phyloP scores from a whole-genome alignment of 495 filamentous ascomycete species.

The Neurospora sp. region DNA sequence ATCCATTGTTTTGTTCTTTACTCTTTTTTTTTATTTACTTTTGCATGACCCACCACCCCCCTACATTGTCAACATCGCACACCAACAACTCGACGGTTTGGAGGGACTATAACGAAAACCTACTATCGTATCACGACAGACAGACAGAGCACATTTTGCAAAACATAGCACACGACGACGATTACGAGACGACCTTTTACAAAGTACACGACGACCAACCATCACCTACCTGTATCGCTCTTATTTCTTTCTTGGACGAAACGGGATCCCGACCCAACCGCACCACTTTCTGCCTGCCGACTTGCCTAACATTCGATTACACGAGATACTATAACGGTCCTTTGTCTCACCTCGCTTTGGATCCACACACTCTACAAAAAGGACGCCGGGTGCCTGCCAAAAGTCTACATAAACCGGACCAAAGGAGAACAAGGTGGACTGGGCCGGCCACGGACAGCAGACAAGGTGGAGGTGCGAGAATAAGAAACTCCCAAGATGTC shows the following conservation, averaged over 20 bases:
- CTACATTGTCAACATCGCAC: neutral
- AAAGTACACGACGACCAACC: neutral
- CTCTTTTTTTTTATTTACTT: neutral
- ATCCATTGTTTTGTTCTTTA: neutral
- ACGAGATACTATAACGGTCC: neutral
- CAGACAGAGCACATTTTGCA: neutral
- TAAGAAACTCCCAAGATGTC: conserved; percentile 15
- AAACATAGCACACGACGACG: neutral
- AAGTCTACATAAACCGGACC: neutral
- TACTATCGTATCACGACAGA: neutral
- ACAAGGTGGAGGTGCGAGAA: conserved; percentile 3
- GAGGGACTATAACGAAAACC: neutral
- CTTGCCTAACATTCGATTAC: neutral
- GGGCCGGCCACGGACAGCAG: neutral
- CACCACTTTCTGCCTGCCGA: neutral
- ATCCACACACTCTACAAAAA: neutral
- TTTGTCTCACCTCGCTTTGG: neutral
- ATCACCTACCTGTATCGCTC: neutral
- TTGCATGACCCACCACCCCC: neutral
- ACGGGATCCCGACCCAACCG: neutral
- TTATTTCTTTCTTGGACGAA: neutral
- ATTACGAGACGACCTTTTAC: neutral
- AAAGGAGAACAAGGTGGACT: neutral
- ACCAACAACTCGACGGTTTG: neutral
- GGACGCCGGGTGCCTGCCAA: neutral